These are phyloP conservation scores for Blastobotrys chiropterorum DNA, from an alignment of 805 yeast species.

Conservation along the genomic window DNA sequence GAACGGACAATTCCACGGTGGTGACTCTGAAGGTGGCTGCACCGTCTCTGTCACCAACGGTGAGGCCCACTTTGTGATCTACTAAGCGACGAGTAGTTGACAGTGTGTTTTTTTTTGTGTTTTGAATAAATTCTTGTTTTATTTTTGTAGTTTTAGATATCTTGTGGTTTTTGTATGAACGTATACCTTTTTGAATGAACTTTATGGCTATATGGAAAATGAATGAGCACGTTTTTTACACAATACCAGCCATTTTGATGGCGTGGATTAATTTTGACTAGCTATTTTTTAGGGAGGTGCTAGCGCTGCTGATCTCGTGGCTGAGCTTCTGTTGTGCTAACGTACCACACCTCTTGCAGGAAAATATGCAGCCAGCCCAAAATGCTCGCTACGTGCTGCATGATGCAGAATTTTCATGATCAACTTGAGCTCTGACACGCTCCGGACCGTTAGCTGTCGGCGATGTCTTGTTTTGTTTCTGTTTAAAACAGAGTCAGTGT, in stretches of 20 bases:
- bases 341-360: not conserved
- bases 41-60: slow-evolving; percentile 87
- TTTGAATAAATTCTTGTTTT: not conserved
- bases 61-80: slow-evolving; percentile 75
- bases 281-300: too few species aligned
- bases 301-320: too few species aligned
- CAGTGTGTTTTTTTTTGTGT: not conserved
- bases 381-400: not conserved
- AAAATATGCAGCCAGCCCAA: not conserved
- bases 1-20: slow-evolving; percentile 69
- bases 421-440: too few species aligned
- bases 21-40: slow-evolving; percentile 75
- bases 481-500: not conserved
- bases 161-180: not conserved
- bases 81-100: slow-evolving; percentile 28
- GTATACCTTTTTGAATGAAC: not conserved
- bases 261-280: too few species aligned
- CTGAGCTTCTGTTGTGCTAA: not conserved
- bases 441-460: not conserved
- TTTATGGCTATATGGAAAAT: too few species aligned
- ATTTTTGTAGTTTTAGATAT: slow-evolving; percentile 1
- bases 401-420: too few species aligned
- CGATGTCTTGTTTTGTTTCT: not conserved
- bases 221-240: too few species aligned
- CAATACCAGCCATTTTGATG: too few species aligned